Base-by-base conservation (phyloP, 2,329 filamentous ascomycete species). In the Magnaporthiopsis poae region DNA sequence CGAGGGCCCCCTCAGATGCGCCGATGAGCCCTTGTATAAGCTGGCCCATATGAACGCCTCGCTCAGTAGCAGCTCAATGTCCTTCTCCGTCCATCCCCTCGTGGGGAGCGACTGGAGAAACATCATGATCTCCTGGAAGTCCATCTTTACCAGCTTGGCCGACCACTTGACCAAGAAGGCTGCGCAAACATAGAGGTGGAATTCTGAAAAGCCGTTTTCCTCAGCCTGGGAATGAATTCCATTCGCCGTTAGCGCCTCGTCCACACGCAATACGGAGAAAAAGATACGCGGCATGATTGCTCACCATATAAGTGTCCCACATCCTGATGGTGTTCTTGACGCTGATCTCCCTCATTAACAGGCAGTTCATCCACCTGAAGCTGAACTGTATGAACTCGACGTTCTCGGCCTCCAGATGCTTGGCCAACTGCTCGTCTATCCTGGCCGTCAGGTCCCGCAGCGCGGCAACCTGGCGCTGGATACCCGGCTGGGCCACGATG, bases 361-460 rank as follows among this genome's bases (percentile, higher is more conserved):
- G 85, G 77, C 95, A 99, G 74, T 99, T 99, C 95, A 99, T 99
- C 95, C 95, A 99, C 67, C 95, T 86, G 76, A 99, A 99, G 77
- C 92, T 97, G 79, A 99, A 99, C 75, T 99, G 95, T 73, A 99
- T 99, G 74, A 99, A 99, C 75, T 99, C 95, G 35, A 99, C 92
- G 39, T 92, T 89, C 77, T 98, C 92, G 31, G 85, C 85, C 75
- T 97, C 92, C 60, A 99, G 82, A 75, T 99, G 95, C 72, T 90
- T 95, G 3, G 93, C 91, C 63, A 99, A 80, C 3, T 84, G 84
- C 35, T 86, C 86, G 75, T 98, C 94, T 70, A 99, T 99, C 67
- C 95, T 85, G 65, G 90, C 90, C 1, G 94, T 97, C 52, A 99
- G 84, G 76, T 99, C 94, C 68, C 92, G 87, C 69, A 99, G 80